Percentiles rank a stretch among this genome's conserved stretches.
These are phyloP conservation scores for Magnolia officinalis DNA, from an alignment of 164 flowering plant species.

Conservation along the genomic window DNA sequence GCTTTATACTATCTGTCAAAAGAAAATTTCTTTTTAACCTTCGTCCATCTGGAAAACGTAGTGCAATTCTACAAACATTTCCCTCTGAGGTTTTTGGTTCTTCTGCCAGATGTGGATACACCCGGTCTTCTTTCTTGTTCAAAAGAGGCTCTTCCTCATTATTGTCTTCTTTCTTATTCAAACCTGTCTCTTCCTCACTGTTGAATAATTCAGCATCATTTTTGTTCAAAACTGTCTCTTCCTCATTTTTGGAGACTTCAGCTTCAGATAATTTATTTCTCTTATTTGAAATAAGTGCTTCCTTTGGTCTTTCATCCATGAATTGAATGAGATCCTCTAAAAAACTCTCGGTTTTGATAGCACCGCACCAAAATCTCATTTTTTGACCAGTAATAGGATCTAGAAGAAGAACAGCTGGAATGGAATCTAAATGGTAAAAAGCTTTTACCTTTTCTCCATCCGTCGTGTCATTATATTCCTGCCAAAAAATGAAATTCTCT, in stretches of 20 bases:
- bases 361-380: constrained; percentile 82
- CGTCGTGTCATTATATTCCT: constrained; percentile 80
- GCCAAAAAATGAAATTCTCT: constrained; percentile 84
- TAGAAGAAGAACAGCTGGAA: constrained; percentile 73
- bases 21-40: constrained; percentile 78
- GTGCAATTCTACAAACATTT: constrained; percentile 75
- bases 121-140: neutral
- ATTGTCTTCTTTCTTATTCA: no score
- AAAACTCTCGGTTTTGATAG: constrained; percentile 70
- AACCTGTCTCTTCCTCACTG: no score
- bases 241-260: neutral
- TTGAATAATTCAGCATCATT: no score
- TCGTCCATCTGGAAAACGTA: constrained; percentile 90
- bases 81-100: constrained; percentile 70
- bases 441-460: constrained; percentile 91
- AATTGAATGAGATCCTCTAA: constrained; percentile 82
- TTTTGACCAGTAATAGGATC: constrained; percentile 94
- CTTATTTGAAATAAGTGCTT: constrained; percentile 22
- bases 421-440: constrained; percentile 65
- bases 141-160: no score
- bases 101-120: constrained; percentile 69
- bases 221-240: neutral
- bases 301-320: constrained; percentile 78
- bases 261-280: constrained; percentile 4
- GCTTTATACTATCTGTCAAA: constrained; percentile 69